Conservation (phyloP, 1,284 basidiomycete species). For the Irpex sp. region DNA sequence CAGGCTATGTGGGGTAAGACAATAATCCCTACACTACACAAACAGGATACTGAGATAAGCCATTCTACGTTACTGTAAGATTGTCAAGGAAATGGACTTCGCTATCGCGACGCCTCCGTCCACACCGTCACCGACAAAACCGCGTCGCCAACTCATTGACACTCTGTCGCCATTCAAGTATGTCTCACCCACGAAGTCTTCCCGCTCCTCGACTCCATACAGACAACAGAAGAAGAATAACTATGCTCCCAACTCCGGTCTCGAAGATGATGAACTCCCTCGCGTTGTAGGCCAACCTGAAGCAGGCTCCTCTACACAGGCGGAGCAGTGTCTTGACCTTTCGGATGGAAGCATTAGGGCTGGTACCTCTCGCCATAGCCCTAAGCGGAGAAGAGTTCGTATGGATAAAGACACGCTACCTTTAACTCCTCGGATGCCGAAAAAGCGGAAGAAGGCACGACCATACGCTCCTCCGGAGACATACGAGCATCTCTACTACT, state of each 20-base stretch:
- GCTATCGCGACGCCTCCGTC: too few species aligned
- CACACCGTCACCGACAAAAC: too few species aligned
- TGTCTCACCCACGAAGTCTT: background rate
- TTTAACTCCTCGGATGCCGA: background rate
- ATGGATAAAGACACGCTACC: background rate
- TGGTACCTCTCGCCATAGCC: background rate
- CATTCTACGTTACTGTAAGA: too few species aligned
- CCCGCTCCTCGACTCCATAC: background rate
- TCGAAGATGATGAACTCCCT: background rate
- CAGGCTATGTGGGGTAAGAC: too few species aligned
- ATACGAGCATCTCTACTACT: conserved; percentile 9
- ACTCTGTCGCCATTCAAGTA: background rate
- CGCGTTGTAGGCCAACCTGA: background rate
- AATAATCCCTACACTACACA: too few species aligned
- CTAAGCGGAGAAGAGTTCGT: background rate
- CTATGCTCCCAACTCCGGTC: background rate
- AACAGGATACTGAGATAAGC: too few species aligned
- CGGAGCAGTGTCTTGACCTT: too few species aligned
- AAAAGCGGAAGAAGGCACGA: conserved; percentile 1
- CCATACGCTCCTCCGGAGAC: conserved; percentile 8
- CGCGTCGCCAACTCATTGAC: background rate
- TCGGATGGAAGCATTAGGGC: background rate
- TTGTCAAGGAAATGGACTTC: too few species aligned
- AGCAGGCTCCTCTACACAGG: background rate
- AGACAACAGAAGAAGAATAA: too few species aligned